These are phyloP conservation scores for Skeletonema grethae DNA, from an alignment of 108 stramenopile genomes.

Conservation along the genomic window DNA sequence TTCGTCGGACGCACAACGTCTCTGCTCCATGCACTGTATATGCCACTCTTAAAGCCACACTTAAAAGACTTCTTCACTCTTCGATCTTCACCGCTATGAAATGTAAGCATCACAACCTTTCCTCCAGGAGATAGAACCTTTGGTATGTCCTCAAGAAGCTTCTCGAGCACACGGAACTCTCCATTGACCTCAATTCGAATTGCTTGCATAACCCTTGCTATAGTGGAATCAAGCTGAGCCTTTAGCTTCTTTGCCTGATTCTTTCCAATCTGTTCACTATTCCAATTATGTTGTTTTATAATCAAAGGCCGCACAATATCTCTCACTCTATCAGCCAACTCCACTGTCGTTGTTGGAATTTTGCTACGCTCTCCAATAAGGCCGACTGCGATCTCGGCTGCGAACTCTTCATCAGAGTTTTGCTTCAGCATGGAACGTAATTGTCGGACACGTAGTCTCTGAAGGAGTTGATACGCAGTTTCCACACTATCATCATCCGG, in stretches of 20 bases:
- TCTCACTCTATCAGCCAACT: slow-evolving; percentile 3
- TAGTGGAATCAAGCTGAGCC: slow-evolving; percentile 7
- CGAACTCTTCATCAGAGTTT: slow-evolving; percentile 12
- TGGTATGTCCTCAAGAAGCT: slow-evolving; percentile 17
- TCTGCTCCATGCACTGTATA: slow-evolving; percentile 14
- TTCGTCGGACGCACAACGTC: slow-evolving; percentile 20
- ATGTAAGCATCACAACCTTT: slow-evolving; percentile 40
- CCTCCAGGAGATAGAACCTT: slow-evolving; percentile 33
- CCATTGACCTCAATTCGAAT: slow-evolving; percentile 53
- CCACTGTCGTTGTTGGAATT: slow-evolving; percentile 2
- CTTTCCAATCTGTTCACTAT: background rate
- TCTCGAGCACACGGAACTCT: slow-evolving; percentile 37
- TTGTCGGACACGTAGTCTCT: background rate
- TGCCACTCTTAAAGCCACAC: slow-evolving; percentile 17
- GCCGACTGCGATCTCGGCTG: slow-evolving; percentile 3
- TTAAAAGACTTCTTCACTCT: slow-evolving; percentile 40
- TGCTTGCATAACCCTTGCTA: slow-evolving; percentile 46
- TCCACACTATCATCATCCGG: background rate
- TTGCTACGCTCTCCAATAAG: background rate
- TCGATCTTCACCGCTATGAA: slow-evolving; percentile 52
- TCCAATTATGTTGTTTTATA: background rate
- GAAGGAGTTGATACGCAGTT: slow-evolving; percentile 11
- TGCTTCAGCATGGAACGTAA: slow-evolving; percentile 1
- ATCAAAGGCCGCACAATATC: background rate
- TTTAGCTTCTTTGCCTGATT: slow-evolving; percentile 8